A percentile compares a stretch with the other conserved stretches of the same genome.
Conservation (phyloP, 2,329 filamentous ascomycete species). For the Aspergillus latus region DNA sequence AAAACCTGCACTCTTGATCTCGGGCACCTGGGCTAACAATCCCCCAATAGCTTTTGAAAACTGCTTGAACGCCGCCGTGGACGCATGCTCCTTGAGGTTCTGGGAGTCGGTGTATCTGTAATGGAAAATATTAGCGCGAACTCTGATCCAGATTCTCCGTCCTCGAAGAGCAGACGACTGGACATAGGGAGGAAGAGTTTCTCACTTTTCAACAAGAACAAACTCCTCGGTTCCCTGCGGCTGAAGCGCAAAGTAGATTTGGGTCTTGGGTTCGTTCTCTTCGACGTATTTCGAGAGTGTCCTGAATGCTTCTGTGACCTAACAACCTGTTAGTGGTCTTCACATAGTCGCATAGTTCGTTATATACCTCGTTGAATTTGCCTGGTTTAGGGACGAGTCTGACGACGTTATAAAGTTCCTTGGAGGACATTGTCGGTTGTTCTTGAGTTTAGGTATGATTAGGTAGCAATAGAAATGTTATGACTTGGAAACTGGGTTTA, state of each 20-base stretch:
- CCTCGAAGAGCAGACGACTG: background rate
- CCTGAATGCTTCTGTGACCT: slow-evolving; percentile 20
- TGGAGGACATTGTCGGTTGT: slow-evolving; percentile 11
- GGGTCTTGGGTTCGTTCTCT: slow-evolving; percentile 20
- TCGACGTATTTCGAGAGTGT: slow-evolving; percentile 19
- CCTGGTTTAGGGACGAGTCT: slow-evolving; percentile 23
- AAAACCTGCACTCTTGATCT: slow-evolving; percentile 19
- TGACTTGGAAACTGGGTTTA: background rate
- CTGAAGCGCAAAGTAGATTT: slow-evolving; percentile 23
- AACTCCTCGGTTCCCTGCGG: slow-evolving; percentile 20
- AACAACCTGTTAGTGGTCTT: background rate
- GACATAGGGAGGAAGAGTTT: background rate
- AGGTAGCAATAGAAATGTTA: background rate
- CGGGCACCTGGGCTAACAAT: slow-evolving; percentile 16
- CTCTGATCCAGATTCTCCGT: background rate
- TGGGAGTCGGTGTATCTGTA: slow-evolving; percentile 20
- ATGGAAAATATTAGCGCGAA: background rate
- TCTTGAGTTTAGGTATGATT: background rate
- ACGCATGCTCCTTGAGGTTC: slow-evolving; percentile 20
- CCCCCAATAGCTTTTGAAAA: slow-evolving; percentile 18
- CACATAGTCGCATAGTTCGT: too few species aligned
- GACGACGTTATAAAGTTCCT: slow-evolving; percentile 22
- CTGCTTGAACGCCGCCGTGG: slow-evolving; percentile 18
- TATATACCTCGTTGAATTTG: slow-evolving; percentile 21
- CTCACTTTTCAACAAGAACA: slow-evolving; percentile 24